Evolutionary conservation across 1,139 yeast genomes (phyloP).

Genomic region (Waltiozyma sp.): DNA sequence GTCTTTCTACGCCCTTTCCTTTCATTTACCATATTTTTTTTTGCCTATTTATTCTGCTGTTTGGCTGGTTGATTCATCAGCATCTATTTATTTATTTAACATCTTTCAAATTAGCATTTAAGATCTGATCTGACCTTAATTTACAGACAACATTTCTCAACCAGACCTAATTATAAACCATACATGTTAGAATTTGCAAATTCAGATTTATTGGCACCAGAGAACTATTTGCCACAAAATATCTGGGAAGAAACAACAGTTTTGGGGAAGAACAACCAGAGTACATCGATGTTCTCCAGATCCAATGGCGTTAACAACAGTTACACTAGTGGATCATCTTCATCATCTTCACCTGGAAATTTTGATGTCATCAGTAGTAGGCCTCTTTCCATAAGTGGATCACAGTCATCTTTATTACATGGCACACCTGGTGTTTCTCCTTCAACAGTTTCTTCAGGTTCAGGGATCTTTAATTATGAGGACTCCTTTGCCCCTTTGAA

Average conservation of each 20-base stretch:
- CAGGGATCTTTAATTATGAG: neutral
- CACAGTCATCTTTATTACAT: neutral
- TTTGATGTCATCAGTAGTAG: neutral
- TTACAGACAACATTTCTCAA: neutral
- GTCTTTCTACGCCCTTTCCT: too few relatives aligned
- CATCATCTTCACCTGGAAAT: too few relatives aligned
- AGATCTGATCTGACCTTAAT: neutral
- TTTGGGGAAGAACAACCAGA: neutral
- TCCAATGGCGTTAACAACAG: neutral
- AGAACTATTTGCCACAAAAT: neutral
- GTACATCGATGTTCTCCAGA: neutral
- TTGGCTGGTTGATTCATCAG: neutral
- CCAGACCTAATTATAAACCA: too few relatives aligned
- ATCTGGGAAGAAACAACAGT: neutral
- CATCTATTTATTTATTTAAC: neutral
- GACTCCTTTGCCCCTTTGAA: neutral
- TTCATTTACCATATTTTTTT: too few relatives aligned
- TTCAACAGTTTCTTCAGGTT: neutral
- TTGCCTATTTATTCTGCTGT: neutral
- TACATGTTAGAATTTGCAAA: conserved; percentile 1
- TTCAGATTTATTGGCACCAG: neutral
- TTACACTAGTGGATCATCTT: neutral
- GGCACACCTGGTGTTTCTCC: neutral
- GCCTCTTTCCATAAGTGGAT: neutral
- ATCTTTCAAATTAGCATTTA: too few relatives aligned